phyloP scores from a whole-genome alignment of 306 rosid species.

The Sicyos edulis region DNA sequence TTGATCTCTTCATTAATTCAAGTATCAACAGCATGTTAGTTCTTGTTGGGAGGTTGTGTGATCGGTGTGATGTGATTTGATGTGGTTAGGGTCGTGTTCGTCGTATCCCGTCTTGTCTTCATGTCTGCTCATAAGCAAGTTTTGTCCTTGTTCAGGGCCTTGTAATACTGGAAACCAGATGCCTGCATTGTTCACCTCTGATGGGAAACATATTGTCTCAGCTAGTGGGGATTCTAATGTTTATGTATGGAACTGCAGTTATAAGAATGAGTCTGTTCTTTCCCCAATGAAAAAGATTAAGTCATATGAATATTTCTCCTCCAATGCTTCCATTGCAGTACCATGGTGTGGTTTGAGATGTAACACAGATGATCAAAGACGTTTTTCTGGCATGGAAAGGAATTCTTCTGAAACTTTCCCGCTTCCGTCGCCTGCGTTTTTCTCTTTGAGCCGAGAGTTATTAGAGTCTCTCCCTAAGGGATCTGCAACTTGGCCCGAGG shows the following conservation, averaged over 20 bases:
- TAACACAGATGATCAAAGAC: slow-evolving; percentile 31
- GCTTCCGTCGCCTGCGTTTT: slow-evolving; percentile 47
- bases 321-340: slow-evolving; percentile 61
- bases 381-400: slow-evolving; percentile 31
- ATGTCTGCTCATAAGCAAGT: slow-evolving; percentile 4
- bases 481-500: slow-evolving; percentile 98
- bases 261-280: slow-evolving; percentile 36
- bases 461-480: slow-evolving; percentile 74
- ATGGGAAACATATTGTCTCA: slow-evolving; percentile 84
- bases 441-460: slow-evolving; percentile 59
- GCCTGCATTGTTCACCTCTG: slow-evolving; percentile 73
- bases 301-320: slow-evolving; percentile 71
- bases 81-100: neutral
- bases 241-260: slow-evolving; percentile 63
- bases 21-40: neutral
- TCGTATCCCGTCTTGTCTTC: neutral
- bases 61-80: no score
- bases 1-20: slow-evolving; percentile 14
- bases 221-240: slow-evolving; percentile 87
- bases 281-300: slow-evolving; percentile 44
- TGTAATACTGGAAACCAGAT: slow-evolving; percentile 48
- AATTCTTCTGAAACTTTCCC: slow-evolving; percentile 31
- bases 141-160: slow-evolving; percentile 39
- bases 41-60: no score
- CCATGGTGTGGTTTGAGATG: slow-evolving; percentile 71